These are phyloP conservation scores for Ordospora colligata DNA, from an alignment of 371 early-diverging fungal genomes.

Conservation along the genomic window DNA sequence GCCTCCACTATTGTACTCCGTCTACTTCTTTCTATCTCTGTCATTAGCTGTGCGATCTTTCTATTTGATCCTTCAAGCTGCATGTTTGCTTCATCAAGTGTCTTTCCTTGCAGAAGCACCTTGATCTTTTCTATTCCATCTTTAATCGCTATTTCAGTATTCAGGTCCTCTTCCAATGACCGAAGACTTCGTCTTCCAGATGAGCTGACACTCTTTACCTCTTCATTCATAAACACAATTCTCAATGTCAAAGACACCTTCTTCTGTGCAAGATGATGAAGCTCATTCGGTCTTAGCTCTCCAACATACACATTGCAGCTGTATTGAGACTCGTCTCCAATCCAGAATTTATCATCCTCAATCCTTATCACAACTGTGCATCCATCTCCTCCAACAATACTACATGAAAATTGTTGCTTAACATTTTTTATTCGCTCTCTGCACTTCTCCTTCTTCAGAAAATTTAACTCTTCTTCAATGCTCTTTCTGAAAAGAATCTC, in stretches of 20 bases:
- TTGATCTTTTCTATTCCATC: constrained; percentile 55
- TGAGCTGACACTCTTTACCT: constrained; percentile 15
- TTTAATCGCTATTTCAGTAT: constrained; percentile 54
- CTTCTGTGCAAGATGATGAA: constrained; percentile 40
- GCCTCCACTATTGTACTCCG: not conserved
- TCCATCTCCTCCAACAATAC: not conserved
- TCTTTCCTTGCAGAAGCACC: constrained; percentile 21
- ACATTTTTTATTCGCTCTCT: not conserved
- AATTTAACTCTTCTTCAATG: constrained; percentile 42
- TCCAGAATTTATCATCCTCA: constrained; percentile 7
- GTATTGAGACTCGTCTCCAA: not conserved
- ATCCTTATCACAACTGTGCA: not conserved
- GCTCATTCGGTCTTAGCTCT: constrained; percentile 44
- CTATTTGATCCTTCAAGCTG: constrained; percentile 55
- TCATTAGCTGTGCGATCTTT: constrained; percentile 48
- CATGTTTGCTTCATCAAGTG: constrained; percentile 36
- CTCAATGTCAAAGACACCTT: constrained; percentile 40
- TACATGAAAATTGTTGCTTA: constrained; percentile 15
- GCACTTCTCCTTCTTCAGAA: constrained; percentile 15
- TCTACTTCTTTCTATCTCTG: constrained; percentile 46
- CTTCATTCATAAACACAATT: constrained; percentile 50
- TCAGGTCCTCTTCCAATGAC: constrained; percentile 47
- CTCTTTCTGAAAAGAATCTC: constrained; percentile 28
- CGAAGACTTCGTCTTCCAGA: constrained; percentile 35
- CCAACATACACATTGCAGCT: constrained; percentile 34